These are phyloP conservation scores for Bullera alba DNA, from an alignment of 768 basidiomycete species.

Conservation along the genomic window DNA sequence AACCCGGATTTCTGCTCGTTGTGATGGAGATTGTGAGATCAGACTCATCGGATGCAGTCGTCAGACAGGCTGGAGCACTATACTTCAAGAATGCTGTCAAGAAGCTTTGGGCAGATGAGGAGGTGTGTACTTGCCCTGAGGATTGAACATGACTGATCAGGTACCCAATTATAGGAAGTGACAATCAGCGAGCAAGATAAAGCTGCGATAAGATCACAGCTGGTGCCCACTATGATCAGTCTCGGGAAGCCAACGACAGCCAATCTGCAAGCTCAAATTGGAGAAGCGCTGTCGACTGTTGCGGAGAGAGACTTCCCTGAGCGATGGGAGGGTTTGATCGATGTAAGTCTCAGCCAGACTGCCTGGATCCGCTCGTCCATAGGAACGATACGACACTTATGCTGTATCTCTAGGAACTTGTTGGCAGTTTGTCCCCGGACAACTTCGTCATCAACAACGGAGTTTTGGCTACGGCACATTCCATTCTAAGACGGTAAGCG, in stretches of 20 bases:
- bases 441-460: conserved; percentile 82
- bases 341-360: conserved; percentile 66
- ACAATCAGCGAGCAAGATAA: conserved; percentile 64
- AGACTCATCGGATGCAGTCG: conserved; percentile 51
- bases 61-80: conserved; percentile 75
- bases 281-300: conserved; percentile 85
- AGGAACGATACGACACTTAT: background rate
- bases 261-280: conserved; percentile 62
- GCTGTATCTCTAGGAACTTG: conserved; percentile 64
- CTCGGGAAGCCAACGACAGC: conserved; percentile 60
- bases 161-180: conserved; percentile 20
- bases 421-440: conserved; percentile 66
- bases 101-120: conserved; percentile 65
- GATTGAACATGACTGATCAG: background rate
- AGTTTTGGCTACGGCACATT: conserved; percentile 88
- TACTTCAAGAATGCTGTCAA: conserved; percentile 90
- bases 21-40: conserved; percentile 74
- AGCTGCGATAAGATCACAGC: conserved; percentile 60
- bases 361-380: too few species aligned
- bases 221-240: conserved; percentile 86
- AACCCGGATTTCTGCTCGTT: conserved; percentile 70
- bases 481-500: conserved; percentile 63
- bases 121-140: conserved; percentile 53
- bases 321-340: conserved; percentile 80
- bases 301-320: conserved; percentile 86